phyloP scores from a whole-genome alignment of 352 stramenopile species.

The Phytopythium delawarense region DNA sequence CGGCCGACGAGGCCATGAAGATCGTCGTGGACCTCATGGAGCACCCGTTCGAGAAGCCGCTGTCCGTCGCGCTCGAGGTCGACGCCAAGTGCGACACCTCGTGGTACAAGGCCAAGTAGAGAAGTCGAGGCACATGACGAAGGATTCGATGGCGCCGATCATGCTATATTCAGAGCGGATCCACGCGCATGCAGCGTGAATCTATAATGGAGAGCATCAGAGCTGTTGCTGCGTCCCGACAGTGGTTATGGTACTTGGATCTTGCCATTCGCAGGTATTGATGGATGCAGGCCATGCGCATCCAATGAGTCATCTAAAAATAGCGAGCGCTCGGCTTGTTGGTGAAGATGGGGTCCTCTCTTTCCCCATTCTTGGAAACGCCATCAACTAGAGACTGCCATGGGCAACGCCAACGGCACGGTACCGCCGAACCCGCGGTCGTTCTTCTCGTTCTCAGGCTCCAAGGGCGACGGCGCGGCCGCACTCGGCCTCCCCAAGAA shows the following conservation, averaged over 20 bases:
- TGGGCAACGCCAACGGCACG: conserved; percentile 30
- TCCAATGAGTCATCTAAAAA: background rate
- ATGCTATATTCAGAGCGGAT: background rate
- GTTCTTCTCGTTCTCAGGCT: conserved; percentile 9
- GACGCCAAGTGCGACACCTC: conserved; percentile 95
- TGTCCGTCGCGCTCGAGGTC: conserved; percentile 90
- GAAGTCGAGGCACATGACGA: background rate
- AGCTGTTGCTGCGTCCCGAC: background rate
- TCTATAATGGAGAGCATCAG: background rate
- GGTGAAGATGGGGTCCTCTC: background rate
- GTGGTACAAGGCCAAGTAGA: conserved; percentile 99
- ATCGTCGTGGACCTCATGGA: conserved; percentile 95
- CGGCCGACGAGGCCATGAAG: conserved; percentile 87
- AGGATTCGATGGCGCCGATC: background rate
- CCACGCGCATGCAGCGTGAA: background rate
- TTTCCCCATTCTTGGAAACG: background rate
- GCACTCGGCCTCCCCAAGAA: conserved; percentile 6
- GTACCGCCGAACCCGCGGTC: conserved; percentile 20
- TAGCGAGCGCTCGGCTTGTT: background rate
- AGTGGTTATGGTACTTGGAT: background rate
- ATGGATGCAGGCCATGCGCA: background rate
- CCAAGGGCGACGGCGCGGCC: background rate
- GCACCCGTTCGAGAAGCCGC: conserved; percentile 91
- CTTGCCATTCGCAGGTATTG: background rate
- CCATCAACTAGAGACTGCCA: background rate